A percentile compares a stretch with the other conserved stretches of the same genome.
These are phyloP conservation scores for Cladophialophora chaetospira DNA, from an alignment of 2,329 filamentous ascomycete species.

Conservation along the genomic window DNA sequence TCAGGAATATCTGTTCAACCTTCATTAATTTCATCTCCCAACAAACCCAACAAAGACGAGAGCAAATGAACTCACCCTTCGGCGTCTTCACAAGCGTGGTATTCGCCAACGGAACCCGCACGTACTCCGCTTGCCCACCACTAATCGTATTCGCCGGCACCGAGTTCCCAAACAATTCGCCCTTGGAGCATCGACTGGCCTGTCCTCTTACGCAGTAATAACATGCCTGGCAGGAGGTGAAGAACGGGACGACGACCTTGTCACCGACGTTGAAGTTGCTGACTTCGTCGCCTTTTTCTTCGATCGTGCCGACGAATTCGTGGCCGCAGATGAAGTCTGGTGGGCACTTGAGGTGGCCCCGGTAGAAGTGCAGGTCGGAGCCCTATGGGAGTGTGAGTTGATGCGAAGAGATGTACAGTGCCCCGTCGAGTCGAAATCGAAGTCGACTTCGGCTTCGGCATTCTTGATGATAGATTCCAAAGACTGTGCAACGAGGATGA, in stretches of 20 bases:
- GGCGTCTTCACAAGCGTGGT: slow-evolving; percentile 53
- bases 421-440: too few relatives aligned
- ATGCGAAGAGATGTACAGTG: too few relatives aligned
- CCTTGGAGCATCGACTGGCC: slow-evolving; percentile 55
- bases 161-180: slow-evolving; percentile 49
- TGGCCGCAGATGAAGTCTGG: slow-evolving; percentile 56
- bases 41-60: not conserved
- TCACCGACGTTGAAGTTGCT: slow-evolving; percentile 53
- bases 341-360: slow-evolving; percentile 54
- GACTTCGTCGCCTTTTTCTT: slow-evolving; percentile 50
- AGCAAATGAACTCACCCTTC: slow-evolving; percentile 10
- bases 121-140: slow-evolving; percentile 60
- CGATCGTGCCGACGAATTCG: slow-evolving; percentile 56
- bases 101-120: slow-evolving; percentile 55
- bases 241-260: slow-evolving; percentile 55
- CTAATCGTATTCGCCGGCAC: slow-evolving; percentile 56
- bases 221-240: slow-evolving; percentile 56
- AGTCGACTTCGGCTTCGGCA: too few relatives aligned
- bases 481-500: not conserved
- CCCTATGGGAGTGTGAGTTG: too few relatives aligned
- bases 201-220: slow-evolving; percentile 55
- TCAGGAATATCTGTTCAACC: slow-evolving; percentile 33
- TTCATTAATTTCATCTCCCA: not conserved
- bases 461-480: slow-evolving; percentile 43
- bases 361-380: slow-evolving; percentile 59